Evolutionary conservation across 2,329 filamentous ascomycete species (phyloP).

Genomic region (Immersiporthe knoxdaviesiana): DNA sequence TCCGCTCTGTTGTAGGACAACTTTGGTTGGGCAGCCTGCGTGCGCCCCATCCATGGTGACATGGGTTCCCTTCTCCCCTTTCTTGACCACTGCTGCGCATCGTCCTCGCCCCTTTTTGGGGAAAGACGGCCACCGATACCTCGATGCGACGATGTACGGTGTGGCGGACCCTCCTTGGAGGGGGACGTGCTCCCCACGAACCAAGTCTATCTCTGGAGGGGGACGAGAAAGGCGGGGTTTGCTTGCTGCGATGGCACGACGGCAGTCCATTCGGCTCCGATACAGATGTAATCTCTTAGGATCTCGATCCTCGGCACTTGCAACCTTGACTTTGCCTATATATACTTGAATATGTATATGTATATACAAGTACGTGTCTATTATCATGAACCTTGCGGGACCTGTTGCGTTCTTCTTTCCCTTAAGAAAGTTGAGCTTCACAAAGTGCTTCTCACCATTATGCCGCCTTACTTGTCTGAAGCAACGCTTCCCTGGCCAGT

Average conservation of each 20-base stretch:
- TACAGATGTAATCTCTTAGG: constrained; percentile 1
- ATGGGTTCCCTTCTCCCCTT: neutral
- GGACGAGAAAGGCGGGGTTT: neutral
- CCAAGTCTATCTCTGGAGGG: neutral
- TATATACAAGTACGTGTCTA: neutral
- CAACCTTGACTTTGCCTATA: neutral
- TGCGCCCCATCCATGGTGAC: neutral
- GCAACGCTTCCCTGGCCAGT: constrained; percentile 9
- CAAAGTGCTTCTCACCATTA: neutral
- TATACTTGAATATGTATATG: neutral
- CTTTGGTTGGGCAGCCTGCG: neutral
- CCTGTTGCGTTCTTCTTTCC: neutral
- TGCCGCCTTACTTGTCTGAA: neutral
- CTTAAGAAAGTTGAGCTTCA: neutral
- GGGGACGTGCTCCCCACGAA: neutral
- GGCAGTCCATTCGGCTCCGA: neutral
- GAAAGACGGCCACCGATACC: neutral
- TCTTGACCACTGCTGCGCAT: neutral
- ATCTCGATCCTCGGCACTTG: neutral
- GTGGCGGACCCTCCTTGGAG: neutral
- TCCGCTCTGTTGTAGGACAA: neutral
- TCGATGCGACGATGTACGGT: neutral
- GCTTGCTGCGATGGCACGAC: neutral
- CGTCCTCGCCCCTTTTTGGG: neutral
- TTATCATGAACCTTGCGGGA: neutral